These are phyloP conservation scores for Pecoramyces ruminantium DNA, from an alignment of 192 early-diverging fungal genomes.

Conservation along the genomic window DNA sequence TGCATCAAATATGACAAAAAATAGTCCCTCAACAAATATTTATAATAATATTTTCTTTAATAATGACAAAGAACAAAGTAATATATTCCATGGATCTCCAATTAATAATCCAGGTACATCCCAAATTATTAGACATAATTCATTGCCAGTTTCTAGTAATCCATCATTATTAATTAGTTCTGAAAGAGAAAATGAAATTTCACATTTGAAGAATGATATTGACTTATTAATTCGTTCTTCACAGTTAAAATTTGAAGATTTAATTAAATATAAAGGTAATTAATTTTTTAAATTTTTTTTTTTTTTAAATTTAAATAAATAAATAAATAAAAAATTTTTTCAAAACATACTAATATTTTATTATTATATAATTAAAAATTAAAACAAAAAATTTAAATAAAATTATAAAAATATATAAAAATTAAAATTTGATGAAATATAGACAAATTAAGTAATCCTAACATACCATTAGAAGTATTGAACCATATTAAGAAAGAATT, in stretches of 20 bases:
- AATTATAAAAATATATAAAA: too few species aligned
- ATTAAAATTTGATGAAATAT: too few species aligned
- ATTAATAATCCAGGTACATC: background rate
- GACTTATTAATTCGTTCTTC: background rate
- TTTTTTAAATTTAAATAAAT: too few species aligned
- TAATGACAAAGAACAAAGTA: background rate
- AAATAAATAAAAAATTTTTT: too few species aligned
- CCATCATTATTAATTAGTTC: background rate
- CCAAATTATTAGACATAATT: background rate
- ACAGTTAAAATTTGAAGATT: background rate
- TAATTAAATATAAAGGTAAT: background rate
- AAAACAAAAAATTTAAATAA: too few species aligned
- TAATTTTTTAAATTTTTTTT: too few species aligned
- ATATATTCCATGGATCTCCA: background rate
- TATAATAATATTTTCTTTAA: background rate
- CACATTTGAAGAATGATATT: background rate
- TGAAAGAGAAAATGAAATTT: background rate
- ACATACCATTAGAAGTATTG: background rate
- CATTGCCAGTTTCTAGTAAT: background rate
- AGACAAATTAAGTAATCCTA: background rate
- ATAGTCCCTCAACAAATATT: background rate
- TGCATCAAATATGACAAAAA: background rate
- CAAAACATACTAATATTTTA: too few species aligned
- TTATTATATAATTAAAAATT: too few species aligned
- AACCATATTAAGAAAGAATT: background rate